Evolutionary conservation across 2,329 filamentous ascomycete species (phyloP).

Genomic region (Ascosphaera apis): DNA sequence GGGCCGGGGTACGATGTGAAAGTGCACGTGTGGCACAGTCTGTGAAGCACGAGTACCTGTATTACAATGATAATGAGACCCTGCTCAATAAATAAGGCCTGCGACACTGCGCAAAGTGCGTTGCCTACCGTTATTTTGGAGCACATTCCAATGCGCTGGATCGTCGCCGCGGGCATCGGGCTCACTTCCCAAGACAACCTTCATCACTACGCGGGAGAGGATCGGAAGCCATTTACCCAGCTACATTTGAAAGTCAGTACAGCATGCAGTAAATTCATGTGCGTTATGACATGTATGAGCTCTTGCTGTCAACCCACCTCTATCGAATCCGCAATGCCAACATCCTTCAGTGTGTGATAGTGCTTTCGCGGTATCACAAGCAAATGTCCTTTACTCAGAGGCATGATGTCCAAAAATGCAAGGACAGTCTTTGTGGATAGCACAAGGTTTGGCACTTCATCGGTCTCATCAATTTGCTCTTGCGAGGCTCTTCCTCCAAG

Average conservation of each 20-base stretch:
- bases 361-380: constrained; percentile 60
- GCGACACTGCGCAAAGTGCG: background rate
- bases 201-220: constrained; percentile 45
- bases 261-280: too few relatives aligned
- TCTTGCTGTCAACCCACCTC: constrained; percentile 41
- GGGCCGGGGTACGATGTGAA: constrained; percentile 76
- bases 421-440: constrained; percentile 56
- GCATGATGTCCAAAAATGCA: constrained; percentile 85
- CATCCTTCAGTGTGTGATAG: constrained; percentile 52
- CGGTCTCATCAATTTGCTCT: too few relatives aligned
- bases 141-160: constrained; percentile 75
- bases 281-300: constrained; percentile 11
- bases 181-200: constrained; percentile 34
- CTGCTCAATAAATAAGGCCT: background rate
- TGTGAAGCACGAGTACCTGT: constrained; percentile 61
- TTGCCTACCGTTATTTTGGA: constrained; percentile 63
- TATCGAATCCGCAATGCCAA: constrained; percentile 37
- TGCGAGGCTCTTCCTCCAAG: too few relatives aligned
- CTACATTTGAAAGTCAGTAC: constrained; percentile 7
- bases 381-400: constrained; percentile 61
- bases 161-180: constrained; percentile 34
- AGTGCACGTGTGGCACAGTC: constrained; percentile 83
- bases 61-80: constrained; percentile 1
- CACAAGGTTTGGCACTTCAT: constrained; percentile 41
- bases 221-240: constrained; percentile 24